Base-by-base conservation (phyloP, 352 stramenopile species). In the Pythium insidiosum region DNA sequence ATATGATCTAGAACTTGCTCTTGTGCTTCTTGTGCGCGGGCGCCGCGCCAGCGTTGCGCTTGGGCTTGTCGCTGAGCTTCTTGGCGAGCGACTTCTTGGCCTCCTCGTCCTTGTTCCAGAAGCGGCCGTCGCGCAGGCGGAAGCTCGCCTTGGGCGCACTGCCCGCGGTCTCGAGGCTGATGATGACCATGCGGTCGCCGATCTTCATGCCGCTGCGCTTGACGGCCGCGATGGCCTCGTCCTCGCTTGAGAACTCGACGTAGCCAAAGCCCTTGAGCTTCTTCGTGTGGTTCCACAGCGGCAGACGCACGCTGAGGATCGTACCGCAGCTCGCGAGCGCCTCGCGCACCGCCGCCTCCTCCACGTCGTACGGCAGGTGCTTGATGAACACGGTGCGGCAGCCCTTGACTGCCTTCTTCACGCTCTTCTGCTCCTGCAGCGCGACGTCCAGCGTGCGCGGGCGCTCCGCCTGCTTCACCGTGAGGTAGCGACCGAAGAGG, bases 181-280 rank as follows among this genome's bases (percentile, higher is more conserved):
- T 86, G 37, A 95, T 73, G 19, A 96, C 81, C 52, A 94, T 90
- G 28, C 93, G 76, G 30, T 87, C 80, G 29, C 73, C 67, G 31
- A 97, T 84, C 51, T 80, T 84, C 76, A 90, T 91, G 42, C 83
- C 83, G 50, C 75, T 89, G 47, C 77, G 68, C 53, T 77, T 80
- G 30, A 78, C 63, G 35, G 80, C 80, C 35, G 66, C 58, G 19
- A 84, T 50, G 5, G 83, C 80, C 38, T 81, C 67, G n/a, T 84
- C 68, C 47, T 92, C 80, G 15, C 45, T 84, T n/a, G 68, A 66
- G 44, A 93, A 94, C 62, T 92, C 80, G 18, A 94, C 80, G 52
- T 98, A 99, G 28, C 83, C 89, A 73, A 99, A 98, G 38, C 95
- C 95, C 69, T 98, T 99, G 13, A 90, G 73, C 50, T 96, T 90